These are phyloP conservation scores for Neospora caninum DNA, from an alignment of 169 alveolate species.

Conservation along the genomic window DNA sequence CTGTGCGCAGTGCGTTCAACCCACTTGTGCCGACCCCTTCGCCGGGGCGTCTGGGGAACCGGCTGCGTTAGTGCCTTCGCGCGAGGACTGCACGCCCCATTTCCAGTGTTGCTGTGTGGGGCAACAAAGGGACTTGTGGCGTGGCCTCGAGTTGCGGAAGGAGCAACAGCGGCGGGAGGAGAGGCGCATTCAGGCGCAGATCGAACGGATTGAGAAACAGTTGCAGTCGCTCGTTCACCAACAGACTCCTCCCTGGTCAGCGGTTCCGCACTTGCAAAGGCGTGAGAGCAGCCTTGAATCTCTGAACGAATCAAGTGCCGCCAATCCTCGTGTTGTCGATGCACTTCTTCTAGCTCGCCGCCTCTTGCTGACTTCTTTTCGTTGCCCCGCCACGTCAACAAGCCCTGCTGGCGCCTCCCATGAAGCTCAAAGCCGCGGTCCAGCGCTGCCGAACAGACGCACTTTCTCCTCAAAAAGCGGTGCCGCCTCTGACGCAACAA, in stretches of 20 bases:
- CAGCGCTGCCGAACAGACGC: too few species aligned
- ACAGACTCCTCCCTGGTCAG: background rate
- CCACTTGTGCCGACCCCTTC: background rate
- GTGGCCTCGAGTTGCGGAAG: background rate
- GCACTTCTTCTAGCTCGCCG: background rate
- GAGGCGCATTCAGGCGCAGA: background rate
- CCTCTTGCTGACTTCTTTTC: background rate
- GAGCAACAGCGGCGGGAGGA: background rate
- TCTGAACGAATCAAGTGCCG: background rate
- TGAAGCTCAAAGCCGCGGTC: too few species aligned
- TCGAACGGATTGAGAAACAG: background rate
- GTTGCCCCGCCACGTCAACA: background rate
- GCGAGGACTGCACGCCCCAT: background rate
- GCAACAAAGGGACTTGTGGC: background rate
- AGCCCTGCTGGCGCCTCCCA: background rate
- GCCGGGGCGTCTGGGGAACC: background rate
- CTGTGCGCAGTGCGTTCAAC: background rate
- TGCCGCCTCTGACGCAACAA: too few species aligned
- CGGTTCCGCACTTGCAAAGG: background rate
- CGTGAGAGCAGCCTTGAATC: background rate
- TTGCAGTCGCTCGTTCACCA: background rate
- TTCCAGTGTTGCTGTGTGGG: background rate
- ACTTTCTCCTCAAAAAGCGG: too few species aligned
- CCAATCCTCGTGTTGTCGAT: background rate
- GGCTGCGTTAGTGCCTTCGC: background rate